These are phyloP conservation scores for Quercus tomentella DNA, from an alignment of 331 rosid species.

Conservation along the genomic window DNA sequence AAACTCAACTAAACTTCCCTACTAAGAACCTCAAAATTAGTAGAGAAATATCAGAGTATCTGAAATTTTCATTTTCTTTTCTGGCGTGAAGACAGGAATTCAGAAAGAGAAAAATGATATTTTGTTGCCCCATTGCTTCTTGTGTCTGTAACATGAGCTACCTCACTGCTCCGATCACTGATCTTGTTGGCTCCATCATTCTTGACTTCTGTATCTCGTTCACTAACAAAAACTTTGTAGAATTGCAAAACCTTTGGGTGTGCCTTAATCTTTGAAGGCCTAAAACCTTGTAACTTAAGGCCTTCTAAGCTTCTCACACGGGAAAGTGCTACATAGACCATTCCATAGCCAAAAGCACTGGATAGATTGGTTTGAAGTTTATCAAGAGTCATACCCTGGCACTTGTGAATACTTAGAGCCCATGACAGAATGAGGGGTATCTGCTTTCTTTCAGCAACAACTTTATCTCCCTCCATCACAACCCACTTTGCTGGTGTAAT, in stretches of 20 bases:
- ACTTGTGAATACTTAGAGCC: constrained; percentile 57
- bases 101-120: constrained; percentile 8
- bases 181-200: constrained; percentile 5
- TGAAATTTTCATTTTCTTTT: constrained; percentile 9
- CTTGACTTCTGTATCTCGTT: neutral
- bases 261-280: constrained; percentile 30
- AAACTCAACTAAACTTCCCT: neutral
- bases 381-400: constrained; percentile 64
- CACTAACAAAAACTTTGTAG: constrained; percentile 16
- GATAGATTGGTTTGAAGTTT: constrained; percentile 32
- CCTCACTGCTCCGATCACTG: neutral
- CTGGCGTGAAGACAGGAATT: constrained; percentile 2
- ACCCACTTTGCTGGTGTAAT: constrained; percentile 29
- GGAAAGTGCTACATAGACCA: constrained; percentile 51
- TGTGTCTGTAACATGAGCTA: neutral
- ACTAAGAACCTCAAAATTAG: neutral
- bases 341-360: constrained; percentile 34
- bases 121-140: neutral
- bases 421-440: constrained; percentile 49
- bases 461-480: constrained; percentile 24
- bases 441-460: constrained; percentile 43
- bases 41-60: neutral
- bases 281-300: constrained; percentile 43
- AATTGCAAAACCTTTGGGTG: constrained; percentile 40
- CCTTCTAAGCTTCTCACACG: constrained; percentile 46